Base-by-base conservation (phyloP, 495 filamentous ascomycete genomes). In the Neurospora terricola region DNA sequence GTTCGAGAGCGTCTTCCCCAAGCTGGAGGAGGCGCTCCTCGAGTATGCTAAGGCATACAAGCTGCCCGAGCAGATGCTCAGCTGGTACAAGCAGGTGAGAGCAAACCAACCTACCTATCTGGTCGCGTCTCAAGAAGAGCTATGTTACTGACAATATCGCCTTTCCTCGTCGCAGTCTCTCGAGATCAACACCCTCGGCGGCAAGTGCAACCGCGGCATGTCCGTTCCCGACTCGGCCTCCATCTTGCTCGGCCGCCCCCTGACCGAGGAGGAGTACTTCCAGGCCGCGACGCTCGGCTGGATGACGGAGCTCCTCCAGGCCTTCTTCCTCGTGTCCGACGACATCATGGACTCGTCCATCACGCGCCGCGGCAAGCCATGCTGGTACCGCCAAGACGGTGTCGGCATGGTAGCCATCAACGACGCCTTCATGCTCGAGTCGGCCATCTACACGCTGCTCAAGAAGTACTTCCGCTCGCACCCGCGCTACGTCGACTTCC, bases 181-280 rank as follows among this genome's bases (percentile, higher is more conserved):
- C 75, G 86, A 92, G 75, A 87, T 90, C 86, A 99, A 99, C 82
- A 88, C 92, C 18, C 84, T 94, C 69, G 96, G 96, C 78, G 96
- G 96, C 78, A 99, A 99, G 88, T 95, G 93, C 86, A 99, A 98
- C 86, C 93, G 96, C 76, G 96, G 96, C 82, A 96, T 99, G 89
- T 98, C 96, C 70, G 94, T 98, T 69, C 92, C 94, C 73, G 96
- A 99, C 85, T 95, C 94, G 69, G 88, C 89, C 71, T 90, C 91
- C 75, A 81, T 96, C 76, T 91, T 99, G 70, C 89, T 94, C 75
- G 84, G 88, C 78, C 85, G 90, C 72, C 85, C 90, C 72, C 88
- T 97, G 72, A 88, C 85, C 70, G 85, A 90, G 42, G 89, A 96
- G 72, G 92, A 97, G 82, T 94, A 93, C 85, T 93, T 94, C 85